Evolutionary conservation across 495 filamentous ascomycete genomes (phyloP).

Genomic region (Lindgomyces ingoldianus): DNA sequence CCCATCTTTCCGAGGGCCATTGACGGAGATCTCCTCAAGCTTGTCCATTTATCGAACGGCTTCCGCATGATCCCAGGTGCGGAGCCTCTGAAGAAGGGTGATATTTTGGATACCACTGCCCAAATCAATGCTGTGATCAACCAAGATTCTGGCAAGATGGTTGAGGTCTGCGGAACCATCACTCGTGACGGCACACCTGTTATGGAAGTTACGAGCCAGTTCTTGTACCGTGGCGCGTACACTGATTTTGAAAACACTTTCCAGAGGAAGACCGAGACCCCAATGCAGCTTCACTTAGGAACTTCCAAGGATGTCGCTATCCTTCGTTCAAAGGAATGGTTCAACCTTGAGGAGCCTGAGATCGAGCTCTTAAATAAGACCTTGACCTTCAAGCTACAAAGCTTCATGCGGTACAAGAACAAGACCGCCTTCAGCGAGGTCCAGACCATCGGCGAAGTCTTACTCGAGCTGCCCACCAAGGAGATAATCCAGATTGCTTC

Average conservation of each 20-base stretch:
- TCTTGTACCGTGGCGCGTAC: conserved; percentile 92
- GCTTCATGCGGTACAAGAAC: conserved; percentile 90
- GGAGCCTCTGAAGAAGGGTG: conserved; percentile 89
- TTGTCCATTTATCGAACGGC: conserved; percentile 93
- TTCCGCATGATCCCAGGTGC: conserved; percentile 98
- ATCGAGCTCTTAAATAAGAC: conserved; percentile 87
- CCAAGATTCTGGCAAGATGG: conserved; percentile 98
- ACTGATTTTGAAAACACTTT: conserved; percentile 96
- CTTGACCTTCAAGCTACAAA: conserved; percentile 93
- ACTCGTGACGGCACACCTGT: conserved; percentile 81
- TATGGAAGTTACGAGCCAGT: conserved; percentile 98
- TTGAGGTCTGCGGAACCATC: conserved; percentile 96
- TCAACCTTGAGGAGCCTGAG: conserved; percentile 76
- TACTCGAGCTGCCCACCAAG: conserved; percentile 94
- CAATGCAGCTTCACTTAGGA: conserved; percentile 86
- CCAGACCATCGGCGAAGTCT: conserved; percentile 87
- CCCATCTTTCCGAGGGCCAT: conserved; percentile 95
- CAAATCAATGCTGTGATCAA: conserved; percentile 98
- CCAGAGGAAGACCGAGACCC: conserved; percentile 93
- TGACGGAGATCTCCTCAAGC: conserved; percentile 89
- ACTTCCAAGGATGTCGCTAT: conserved; percentile 90
- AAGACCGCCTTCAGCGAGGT: conserved; percentile 89
- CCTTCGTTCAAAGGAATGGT: conserved; percentile 95
- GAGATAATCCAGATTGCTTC: conserved; percentile 94
- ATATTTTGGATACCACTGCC: conserved; percentile 88